These are phyloP conservation scores for Plenodomus tracheiphilus DNA, from an alignment of 2,329 filamentous ascomycete genomes.

Conservation along the genomic window DNA sequence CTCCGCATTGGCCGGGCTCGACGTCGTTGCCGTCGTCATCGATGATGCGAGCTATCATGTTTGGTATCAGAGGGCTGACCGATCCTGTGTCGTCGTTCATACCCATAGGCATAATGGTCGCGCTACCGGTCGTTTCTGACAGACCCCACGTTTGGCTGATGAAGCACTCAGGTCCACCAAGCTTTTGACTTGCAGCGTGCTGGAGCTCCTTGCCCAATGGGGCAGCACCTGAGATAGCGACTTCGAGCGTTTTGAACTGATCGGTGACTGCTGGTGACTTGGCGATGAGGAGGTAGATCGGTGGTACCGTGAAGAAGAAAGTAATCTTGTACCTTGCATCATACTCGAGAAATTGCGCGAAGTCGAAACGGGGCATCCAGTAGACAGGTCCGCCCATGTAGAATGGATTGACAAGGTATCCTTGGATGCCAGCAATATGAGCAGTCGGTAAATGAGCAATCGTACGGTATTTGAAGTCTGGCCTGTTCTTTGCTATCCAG, in stretches of 20 bases:
- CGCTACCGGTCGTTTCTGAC: slow-evolving; percentile 57
- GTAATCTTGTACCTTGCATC: slow-evolving; percentile 56
- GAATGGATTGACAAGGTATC: slow-evolving; percentile 52
- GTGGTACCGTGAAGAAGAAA: slow-evolving; percentile 62
- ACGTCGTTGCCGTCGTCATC: slow-evolving; percentile 41
- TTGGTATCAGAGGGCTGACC: slow-evolving; percentile 49
- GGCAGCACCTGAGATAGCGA: slow-evolving; percentile 59
- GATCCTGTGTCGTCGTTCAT: slow-evolving; percentile 53
- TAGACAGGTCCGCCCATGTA: slow-evolving; percentile 51
- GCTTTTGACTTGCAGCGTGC: slow-evolving; percentile 53
- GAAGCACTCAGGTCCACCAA: slow-evolving; percentile 50
- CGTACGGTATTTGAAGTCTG: slow-evolving; percentile 44
- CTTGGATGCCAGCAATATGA: slow-evolving; percentile 54
- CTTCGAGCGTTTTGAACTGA: slow-evolving; percentile 56
- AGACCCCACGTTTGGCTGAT: slow-evolving; percentile 62
- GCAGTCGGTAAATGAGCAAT: slow-evolving; percentile 53
- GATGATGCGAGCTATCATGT: slow-evolving; percentile 40
- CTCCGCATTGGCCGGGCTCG: slow-evolving; percentile 33
- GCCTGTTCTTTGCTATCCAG: slow-evolving; percentile 24
- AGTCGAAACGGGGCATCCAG: slow-evolving; percentile 67
- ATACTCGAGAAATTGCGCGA: slow-evolving; percentile 58
- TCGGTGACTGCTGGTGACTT: slow-evolving; percentile 60
- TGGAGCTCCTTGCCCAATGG: slow-evolving; percentile 61
- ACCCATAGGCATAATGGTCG: slow-evolving; percentile 52
- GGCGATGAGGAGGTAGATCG: slow-evolving; percentile 63